Evolutionary conservation across 805 yeast genomes (phyloP), one percentile per base, ranked within the genome.

Genomic region (Lachancea thermotolerans): DNA sequence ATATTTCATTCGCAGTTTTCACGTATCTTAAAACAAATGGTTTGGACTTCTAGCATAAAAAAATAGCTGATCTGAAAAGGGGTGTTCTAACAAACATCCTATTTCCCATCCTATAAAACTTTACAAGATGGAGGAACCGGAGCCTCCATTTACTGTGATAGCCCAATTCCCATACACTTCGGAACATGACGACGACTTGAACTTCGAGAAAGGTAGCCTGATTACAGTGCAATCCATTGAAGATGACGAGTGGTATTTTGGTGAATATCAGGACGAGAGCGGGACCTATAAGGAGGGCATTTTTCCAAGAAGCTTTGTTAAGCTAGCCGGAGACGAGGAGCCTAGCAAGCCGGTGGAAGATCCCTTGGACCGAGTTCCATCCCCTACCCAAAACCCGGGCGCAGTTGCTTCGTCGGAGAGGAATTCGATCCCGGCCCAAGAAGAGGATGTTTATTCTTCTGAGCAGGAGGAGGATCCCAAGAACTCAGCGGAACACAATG

Each of bases 201-300:
- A 75, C 30, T 90, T 91, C 55, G 62, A 64, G 0, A 77, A 70
- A 4, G 90, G 85, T 16, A 88, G 85, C 60, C 52, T 75, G 27
- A 82, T 91, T 52, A 77, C 79, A 3, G 96, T 91, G 25, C 79
- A 82, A 4, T 79, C 77, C 33, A 72, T 86, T 43, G 96, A 88
- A 54, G 97, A 91, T 62, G 95, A 81, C 6, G 96, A 90, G 51
- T 93, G 98, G 98, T 84, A 78, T 59, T 70, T 75, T 34, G 99
- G 99, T 2, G 67, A 72, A 4, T 84, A 75, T 55, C 57, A 56
- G 2, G 75, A 68, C 48, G 32, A 47, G 1, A 35, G 45, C 15
- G 86, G 86, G 4, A 57, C 50, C 9, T 36, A 53, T 21, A 65
- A 67, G 37, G 65, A 75, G 16, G 99, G 99, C 7, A 81, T 90